Conservation (phyloP, 257 asterid species). For the Fraxinus quadrangulata region DNA sequence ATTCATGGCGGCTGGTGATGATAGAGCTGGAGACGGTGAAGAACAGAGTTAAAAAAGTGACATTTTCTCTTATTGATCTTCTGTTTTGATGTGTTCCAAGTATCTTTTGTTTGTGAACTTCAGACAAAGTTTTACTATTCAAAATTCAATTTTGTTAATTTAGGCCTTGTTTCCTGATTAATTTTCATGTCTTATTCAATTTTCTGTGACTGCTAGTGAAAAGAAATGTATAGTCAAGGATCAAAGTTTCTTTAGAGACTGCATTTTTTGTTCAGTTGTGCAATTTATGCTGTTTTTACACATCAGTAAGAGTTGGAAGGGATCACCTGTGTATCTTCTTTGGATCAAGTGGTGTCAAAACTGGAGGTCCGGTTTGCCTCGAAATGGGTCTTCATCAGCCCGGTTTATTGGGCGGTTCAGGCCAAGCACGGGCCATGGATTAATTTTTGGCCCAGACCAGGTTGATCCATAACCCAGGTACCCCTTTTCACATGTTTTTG, state of each 20-base stretch:
- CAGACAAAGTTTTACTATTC: not conserved
- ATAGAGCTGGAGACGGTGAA: conserved; percentile 33
- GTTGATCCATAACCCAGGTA: too few species aligned
- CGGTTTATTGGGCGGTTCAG: too few species aligned
- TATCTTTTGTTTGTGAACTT: not conserved
- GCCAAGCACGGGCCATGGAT: too few species aligned
- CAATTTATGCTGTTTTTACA: too few species aligned
- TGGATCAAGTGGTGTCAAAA: too few species aligned
- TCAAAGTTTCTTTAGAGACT: not conserved
- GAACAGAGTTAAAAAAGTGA: conserved; percentile 24
- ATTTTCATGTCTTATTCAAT: not conserved
- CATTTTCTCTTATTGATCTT: not conserved
- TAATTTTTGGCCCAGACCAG: too few species aligned
- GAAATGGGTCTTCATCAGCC: too few species aligned
- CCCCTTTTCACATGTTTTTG: too few species aligned
- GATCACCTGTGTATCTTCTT: too few species aligned
- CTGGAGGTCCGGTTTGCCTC: too few species aligned
- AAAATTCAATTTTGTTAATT: conserved; percentile 27
- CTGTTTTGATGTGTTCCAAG: not conserved
- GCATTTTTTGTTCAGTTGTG: too few species aligned
- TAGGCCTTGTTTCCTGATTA: not conserved
- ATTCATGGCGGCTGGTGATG: conserved; percentile 40
- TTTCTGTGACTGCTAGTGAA: not conserved
- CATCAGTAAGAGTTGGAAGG: too few species aligned
- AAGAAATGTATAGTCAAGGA: not conserved